These are phyloP conservation scores for Arthrobotrys conoides DNA, from an alignment of 2,329 filamentous ascomycete genomes.

Conservation along the genomic window DNA sequence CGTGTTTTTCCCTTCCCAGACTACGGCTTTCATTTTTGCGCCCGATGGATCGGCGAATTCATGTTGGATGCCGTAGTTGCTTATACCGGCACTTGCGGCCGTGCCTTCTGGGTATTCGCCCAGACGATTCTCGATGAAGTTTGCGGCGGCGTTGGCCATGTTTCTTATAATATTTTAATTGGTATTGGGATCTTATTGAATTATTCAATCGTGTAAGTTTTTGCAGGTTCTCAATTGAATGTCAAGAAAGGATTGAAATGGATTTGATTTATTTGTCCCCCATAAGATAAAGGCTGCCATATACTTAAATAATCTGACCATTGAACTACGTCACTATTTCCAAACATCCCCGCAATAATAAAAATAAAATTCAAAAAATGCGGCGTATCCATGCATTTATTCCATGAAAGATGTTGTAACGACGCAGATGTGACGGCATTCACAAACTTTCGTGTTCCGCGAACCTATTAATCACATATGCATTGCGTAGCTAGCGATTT, in stretches of 20 bases:
- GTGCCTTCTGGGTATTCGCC: constrained; percentile 77
- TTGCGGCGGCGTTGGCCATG: constrained; percentile 52
- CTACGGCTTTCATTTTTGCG: constrained; percentile 82
- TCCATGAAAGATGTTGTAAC: neutral
- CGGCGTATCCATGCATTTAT: too few relatives aligned
- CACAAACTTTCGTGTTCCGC: neutral
- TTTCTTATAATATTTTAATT: constrained; percentile 11
- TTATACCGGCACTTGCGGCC: constrained; percentile 67
- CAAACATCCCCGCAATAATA: neutral
- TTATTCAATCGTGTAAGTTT: too few relatives aligned
- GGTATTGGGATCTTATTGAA: neutral
- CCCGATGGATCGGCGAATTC: constrained; percentile 70
- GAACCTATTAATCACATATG: neutral
- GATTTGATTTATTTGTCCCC: too few relatives aligned
- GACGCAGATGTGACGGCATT: constrained; percentile 9
- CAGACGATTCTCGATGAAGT: constrained; percentile 72
- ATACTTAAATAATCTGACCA: too few relatives aligned
- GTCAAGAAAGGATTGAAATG: neutral
- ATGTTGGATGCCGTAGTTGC: constrained; percentile 71
- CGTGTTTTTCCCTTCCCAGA: constrained; percentile 75
- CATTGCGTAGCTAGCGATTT: neutral
- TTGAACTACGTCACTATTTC: neutral
- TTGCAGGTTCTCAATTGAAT: neutral
- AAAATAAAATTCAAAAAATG: too few relatives aligned
- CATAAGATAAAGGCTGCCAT: too few relatives aligned